Conservation (phyloP, 805 yeast species). For the Barnettozyma pratensis region DNA sequence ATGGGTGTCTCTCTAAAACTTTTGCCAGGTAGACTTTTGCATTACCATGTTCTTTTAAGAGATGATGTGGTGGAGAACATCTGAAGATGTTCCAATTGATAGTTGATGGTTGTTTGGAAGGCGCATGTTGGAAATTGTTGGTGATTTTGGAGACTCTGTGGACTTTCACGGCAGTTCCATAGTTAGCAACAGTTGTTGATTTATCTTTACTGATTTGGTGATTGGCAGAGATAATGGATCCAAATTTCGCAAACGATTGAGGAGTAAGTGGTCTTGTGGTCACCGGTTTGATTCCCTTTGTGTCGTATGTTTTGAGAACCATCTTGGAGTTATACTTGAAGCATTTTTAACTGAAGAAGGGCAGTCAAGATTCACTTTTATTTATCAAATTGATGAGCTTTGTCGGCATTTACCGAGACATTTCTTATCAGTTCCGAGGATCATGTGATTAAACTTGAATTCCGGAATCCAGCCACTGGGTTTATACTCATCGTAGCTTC, state of each 20-base stretch:
- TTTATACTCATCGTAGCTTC: neutral
- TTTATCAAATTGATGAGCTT: neutral
- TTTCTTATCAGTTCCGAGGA: neutral
- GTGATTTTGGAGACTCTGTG: constrained; percentile 65
- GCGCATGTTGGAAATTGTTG: constrained; percentile 44
- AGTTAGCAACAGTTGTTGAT: constrained; percentile 57
- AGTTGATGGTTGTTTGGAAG: constrained; percentile 42
- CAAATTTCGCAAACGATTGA: constrained; percentile 58
- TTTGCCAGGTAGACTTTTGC: constrained; percentile 28
- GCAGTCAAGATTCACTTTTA: too few relatives aligned
- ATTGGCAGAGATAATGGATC: constrained; percentile 72
- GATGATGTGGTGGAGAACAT: constrained; percentile 69
- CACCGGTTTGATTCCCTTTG: constrained; percentile 16
- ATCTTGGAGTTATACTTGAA: constrained; percentile 1
- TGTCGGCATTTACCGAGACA: neutral
- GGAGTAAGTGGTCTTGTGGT: constrained; percentile 59
- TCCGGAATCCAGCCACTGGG: neutral
- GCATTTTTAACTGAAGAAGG: too few relatives aligned
- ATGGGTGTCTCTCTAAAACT: constrained; percentile 89
- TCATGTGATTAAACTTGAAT: neutral
- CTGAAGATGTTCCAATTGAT: constrained; percentile 83
- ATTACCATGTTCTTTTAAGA: constrained; percentile 22
- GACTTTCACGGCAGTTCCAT: constrained; percentile 87
- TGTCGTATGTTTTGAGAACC: constrained; percentile 33
- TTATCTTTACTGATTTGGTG: constrained; percentile 51